Base-by-base conservation (phyloP, 257 asterid species). In the Penstemon eatonii region DNA sequence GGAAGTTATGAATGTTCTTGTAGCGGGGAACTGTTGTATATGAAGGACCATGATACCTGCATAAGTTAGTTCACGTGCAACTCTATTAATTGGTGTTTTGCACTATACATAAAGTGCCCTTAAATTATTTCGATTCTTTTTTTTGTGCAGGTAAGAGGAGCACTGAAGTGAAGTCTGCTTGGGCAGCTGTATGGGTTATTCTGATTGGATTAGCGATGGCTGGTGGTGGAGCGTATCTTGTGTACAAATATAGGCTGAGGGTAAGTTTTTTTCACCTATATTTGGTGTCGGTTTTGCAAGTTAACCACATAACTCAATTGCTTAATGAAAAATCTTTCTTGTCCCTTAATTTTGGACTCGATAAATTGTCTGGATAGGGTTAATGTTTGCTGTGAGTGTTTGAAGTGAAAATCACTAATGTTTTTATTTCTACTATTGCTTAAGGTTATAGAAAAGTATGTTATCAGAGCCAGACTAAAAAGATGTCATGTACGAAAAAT, bases 1-100 rank as follows among this genome's bases (percentile, higher is more conserved):
- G 96, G 96, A 57, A 83, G 91, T 65, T 89, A 84, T 54, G 89
- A 84, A 3, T 89, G 96, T 77, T 62, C 78, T 59, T 89, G 96
- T 64, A 74, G 80, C 25, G 85, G 86, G 60, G 91, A 79, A 74
- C 85, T 84, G 19, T 76, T 89, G 77, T 86, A 83, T 52, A 89
- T 86, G 45, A 69, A 87, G 78, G 94, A 89, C 63, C 94, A 89
- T 39, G 96, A 89, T 60, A 83, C 96, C 62, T 89, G 96, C 91
- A 89, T 89, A 78, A 84, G 96, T 89, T 68, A 56, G 92, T 74
- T 64, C 60, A 43, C 55, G 40, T 64, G 37, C 57, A 54, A 54
- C 9, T 51, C 53, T 25, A 46, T 60, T 59, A 50, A 50, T 43
- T 13, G 42, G 25, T 60, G 56, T 60, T 25, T 25, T 25, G 33